Conservation (phyloP, 129 eudicot species). For the Centrapalus pauciflorus region DNA sequence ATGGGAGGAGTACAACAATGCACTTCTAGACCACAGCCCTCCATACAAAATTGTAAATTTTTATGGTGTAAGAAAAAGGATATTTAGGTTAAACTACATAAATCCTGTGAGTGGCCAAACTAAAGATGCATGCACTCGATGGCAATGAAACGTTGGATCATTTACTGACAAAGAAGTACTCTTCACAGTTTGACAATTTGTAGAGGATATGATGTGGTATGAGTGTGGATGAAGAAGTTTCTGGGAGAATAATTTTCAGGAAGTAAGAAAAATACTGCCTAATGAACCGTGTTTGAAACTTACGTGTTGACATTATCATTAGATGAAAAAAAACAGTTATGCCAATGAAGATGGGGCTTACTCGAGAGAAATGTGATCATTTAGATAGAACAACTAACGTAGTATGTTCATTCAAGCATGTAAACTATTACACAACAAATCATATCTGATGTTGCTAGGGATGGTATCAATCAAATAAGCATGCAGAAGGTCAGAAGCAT, state of each 20-base stretch:
- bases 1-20: neutral
- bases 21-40: neutral
- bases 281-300: neutral
- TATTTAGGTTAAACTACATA: neutral
- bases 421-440: neutral
- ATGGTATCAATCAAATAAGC: neutral
- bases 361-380: neutral
- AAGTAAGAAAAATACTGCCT: neutral
- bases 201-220: neutral
- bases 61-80: neutral
- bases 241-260: neutral
- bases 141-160: neutral
- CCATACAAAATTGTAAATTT: neutral
- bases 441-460: neutral
- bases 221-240: neutral
- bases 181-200: neutral
- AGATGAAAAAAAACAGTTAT: too few relatives aligned
- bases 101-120: neutral
- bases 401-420: neutral
- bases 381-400: neutral
- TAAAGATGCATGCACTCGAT: neutral
- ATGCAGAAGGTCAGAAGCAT: neutral
- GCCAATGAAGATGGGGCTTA: neutral
- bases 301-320: neutral
- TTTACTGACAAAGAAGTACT: neutral